Evolutionary conservation across 192 early-diverging fungal species (phyloP), one percentile per base, ranked within the genome.

Genomic region (Spizellomyces punctatus): DNA sequence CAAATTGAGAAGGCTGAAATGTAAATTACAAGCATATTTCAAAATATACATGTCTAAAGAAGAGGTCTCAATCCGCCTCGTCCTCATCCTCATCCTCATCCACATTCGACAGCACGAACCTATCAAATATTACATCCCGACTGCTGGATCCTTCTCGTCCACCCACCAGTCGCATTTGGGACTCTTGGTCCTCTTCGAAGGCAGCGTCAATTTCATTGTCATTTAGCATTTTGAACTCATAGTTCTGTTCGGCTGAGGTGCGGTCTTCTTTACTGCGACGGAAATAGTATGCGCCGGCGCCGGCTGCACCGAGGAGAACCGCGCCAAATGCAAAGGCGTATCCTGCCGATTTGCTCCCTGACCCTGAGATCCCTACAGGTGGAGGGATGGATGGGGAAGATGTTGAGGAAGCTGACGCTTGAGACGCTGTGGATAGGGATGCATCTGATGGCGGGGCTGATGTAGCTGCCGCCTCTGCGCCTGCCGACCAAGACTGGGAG

Each of bases 131-230:
- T n/a, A 64, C 44, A 27, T 64, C 63, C 21, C 45, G 16, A 16
- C 50, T 47, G n/a, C 49, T 41, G 43, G 8, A 19, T 41, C 49
- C 66, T 1, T 42, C 63, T 16, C 12, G 14, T 19, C n/a, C 66
- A 48, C 63, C 63, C 63, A 10, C 63, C 16, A 16, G 17, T 27
- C 42, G 44, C 17, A 12, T 57, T n/a, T 57, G 55, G 21, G 14
- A 21, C 42, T 68, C 67, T 19, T 68, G 55, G 5, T 62, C 52
- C 22, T 78, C 76, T 47, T 79, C 77, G 50, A 79, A 71, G 16
- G 73, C 77, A 7, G 72, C 77, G 10, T 79, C 77, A 43, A 64
- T 71, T 47, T 69, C 73, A 17, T 63, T 67, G 65, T 75, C 73
- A 19, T 60, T 63, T n/a, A 79, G 66, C 43, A 64, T 63, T 36